phyloP scores from a whole-genome alignment of 2,329 filamentous ascomycete species.

The Lasiodiplodia gonubiensis region DNA sequence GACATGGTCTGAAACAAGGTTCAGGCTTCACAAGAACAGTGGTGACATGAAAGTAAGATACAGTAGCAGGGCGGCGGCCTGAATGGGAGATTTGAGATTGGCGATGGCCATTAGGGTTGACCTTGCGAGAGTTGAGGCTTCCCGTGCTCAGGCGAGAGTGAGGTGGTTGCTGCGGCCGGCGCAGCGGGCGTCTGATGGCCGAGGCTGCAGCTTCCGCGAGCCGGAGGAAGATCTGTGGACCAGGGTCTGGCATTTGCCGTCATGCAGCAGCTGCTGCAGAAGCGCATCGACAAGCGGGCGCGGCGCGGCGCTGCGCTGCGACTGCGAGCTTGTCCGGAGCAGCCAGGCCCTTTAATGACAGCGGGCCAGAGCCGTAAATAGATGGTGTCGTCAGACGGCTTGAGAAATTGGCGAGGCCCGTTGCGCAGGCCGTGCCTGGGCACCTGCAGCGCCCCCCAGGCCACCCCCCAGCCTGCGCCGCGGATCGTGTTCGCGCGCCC shows the following conservation, averaged over 20 bases:
- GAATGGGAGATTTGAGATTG: neutral
- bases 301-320: too few species aligned
- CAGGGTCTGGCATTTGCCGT: conserved; percentile 16
- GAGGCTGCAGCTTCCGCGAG: conserved; percentile 19
- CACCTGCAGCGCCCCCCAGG: neutral
- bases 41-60: neutral
- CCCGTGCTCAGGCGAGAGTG: conserved; percentile 6
- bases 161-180: neutral
- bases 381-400: neutral
- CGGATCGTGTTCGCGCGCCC: conserved; percentile 7
- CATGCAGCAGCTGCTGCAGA: neutral
- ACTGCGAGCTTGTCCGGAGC: neutral
- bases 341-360: conserved; percentile 8
- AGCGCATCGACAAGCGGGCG: too few species aligned
- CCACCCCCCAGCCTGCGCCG: neutral
- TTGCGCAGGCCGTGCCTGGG: neutral
- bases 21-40: neutral
- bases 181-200: neutral
- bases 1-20: conserved; percentile 19
- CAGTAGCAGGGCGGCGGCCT: neutral
- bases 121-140: conserved; percentile 1
- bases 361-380: conserved; percentile 8
- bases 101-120: neutral
- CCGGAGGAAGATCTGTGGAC: conserved; percentile 15
- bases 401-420: conserved; percentile 18